Conservation (phyloP, 2,329 filamentous ascomycete genomes). For the Sarocladiaceae sp. region DNA sequence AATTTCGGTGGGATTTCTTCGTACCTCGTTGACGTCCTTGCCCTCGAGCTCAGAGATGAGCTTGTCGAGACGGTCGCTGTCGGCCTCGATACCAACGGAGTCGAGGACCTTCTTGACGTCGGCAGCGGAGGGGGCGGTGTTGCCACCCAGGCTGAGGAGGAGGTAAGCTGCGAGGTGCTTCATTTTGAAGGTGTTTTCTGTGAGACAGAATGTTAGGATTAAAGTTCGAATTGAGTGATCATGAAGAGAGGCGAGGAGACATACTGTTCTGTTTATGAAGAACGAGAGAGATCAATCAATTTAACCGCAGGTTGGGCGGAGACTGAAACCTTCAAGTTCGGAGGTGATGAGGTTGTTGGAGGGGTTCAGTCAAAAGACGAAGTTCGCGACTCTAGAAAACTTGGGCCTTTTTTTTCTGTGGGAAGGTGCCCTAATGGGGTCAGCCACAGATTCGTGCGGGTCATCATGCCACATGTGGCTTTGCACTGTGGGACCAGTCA, state of each 20-base stretch:
- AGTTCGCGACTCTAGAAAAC: constrained; percentile 2
- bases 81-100: constrained; percentile 93
- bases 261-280: constrained; percentile 23
- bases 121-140: constrained; percentile 76
- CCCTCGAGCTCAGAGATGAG: constrained; percentile 87
- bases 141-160: constrained; percentile 91
- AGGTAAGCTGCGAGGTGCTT: constrained; percentile 99
- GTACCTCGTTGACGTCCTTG: constrained; percentile 91
- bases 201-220: neutral
- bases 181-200: constrained; percentile 68
- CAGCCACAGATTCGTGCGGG: neutral
- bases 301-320: constrained; percentile 98
- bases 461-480: constrained; percentile 3
- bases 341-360: constrained; percentile 24
- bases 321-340: constrained; percentile 98
- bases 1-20: neutral
- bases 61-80: constrained; percentile 77
- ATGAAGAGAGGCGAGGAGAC: constrained; percentile 16
- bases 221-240: neutral
- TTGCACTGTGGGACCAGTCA: neutral
- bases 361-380: constrained; percentile 8
- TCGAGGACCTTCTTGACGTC: constrained; percentile 88
- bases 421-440: constrained; percentile 2
- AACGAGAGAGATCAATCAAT: constrained; percentile 98
- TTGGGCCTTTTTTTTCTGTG: constrained; percentile 11